Evolutionary conservation across 2,329 filamentous ascomycete genomes (phyloP).

Genomic region (Sclerotinia subarctica): DNA sequence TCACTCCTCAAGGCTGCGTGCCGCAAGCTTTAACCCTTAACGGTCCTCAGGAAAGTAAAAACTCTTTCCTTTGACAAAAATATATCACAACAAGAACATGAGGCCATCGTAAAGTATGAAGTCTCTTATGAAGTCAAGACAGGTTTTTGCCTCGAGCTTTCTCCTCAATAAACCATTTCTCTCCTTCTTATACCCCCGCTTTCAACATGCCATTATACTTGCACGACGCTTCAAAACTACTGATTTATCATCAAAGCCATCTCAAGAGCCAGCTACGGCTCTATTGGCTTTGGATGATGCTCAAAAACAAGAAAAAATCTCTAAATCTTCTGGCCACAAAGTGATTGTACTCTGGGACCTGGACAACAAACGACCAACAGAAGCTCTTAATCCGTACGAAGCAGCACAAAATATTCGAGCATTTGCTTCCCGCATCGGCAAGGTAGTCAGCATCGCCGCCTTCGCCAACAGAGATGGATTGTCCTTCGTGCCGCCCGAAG

Average conservation of each 20-base stretch:
- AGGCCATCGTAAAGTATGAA: background rate
- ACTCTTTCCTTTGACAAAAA: too few species aligned
- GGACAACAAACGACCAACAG: background rate
- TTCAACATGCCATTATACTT: background rate
- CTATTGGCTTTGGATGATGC: background rate
- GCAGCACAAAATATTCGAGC: background rate
- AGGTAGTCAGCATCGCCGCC: background rate
- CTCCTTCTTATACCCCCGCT: background rate
- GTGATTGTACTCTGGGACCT: conserved; percentile 1
- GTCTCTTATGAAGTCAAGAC: background rate
- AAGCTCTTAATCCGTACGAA: background rate
- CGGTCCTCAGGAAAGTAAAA: too few species aligned
- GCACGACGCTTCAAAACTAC: background rate
- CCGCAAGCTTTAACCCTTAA: too few species aligned
- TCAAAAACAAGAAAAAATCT: too few species aligned
- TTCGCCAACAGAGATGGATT: background rate
- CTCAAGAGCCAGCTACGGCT: too few species aligned
- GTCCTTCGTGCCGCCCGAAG: background rate
- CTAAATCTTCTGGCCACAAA: background rate
- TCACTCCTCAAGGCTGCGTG: too few species aligned
- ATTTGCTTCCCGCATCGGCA: background rate
- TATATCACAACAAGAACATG: background rate
- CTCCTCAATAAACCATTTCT: background rate
- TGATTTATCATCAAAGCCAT: background rate
- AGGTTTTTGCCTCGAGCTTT: background rate